Evolutionary conservation across 495 filamentous ascomycete species (phyloP), one percentile per base, ranked within the genome.

Genomic region (Penicillium manginii): DNA sequence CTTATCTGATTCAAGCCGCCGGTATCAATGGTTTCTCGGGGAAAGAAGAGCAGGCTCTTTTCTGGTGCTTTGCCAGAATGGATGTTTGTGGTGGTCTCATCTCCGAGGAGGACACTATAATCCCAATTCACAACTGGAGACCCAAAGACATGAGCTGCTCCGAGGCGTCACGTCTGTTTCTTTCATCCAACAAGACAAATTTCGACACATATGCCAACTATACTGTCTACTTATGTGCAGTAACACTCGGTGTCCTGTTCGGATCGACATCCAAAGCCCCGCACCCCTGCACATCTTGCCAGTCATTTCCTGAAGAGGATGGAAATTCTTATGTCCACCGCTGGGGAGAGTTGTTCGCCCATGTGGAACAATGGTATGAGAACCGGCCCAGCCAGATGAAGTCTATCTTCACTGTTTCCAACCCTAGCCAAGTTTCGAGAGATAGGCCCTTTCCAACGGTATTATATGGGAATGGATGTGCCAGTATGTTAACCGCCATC

Each of bases 21-120:
- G 72, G 68, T 33, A 71, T 71, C 17, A 75, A 76, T 43, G 67
- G 73, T 2, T 77, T 77, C 53, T 75, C 75, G 10, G 71, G 72
- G 0, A 75, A 75, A 23, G 64, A 77, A 37, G 69, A 71, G 43
- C 75, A 79, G 55, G 77, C 75, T 0, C 61, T 78, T 2, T 80
- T 79, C 50, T 80, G 78, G 78, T 80, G 78, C 54, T 79, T 76
- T 57, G 78, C 76, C 10, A 49, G 76, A 22, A 80, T 80, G 78
- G 71, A 73, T 48, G 66, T 80, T 42, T 78, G 78, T 50, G 78
- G 73, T 52, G 76, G 74, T 29, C 72, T 80, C 22, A 78, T 80
- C 42, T 73, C 72, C 26, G 69, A 76, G 59, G 62, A 73, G 66
- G 65, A 76, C 64, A 72, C 73, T 42, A 69, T 74, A 49, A 65